phyloP scores from a whole-genome alignment of 805 yeast genomes.

The Sugiyamaella boreocaroliniensis region DNA sequence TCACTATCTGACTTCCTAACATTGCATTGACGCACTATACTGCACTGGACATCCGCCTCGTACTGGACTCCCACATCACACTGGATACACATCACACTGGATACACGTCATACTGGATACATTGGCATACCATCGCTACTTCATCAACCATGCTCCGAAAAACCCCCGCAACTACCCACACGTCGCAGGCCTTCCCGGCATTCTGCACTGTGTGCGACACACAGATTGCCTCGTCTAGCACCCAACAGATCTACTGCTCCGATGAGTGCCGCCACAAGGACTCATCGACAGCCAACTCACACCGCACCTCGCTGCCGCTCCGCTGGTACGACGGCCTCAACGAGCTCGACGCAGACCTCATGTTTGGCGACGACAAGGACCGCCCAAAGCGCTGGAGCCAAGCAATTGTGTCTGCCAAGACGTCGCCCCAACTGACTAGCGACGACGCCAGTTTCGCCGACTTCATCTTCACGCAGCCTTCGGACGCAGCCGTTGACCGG shows the following conservation, averaged over 20 bases:
- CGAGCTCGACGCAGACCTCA: background rate
- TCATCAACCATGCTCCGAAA: too few species aligned
- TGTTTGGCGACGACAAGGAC: background rate
- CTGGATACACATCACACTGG: too few species aligned
- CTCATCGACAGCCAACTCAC: background rate
- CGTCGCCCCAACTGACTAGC: background rate
- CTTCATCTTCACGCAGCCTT: constrained; percentile 1
- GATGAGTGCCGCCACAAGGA: constrained; percentile 27
- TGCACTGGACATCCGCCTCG: too few species aligned
- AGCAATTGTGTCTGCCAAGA: background rate
- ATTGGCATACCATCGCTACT: too few species aligned
- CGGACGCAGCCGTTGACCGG: background rate
- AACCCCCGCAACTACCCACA: too few species aligned
- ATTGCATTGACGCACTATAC: too few species aligned
- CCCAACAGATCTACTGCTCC: constrained; percentile 30
- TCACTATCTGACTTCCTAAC: too few species aligned
- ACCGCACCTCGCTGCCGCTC: background rate
- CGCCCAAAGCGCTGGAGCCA: background rate
- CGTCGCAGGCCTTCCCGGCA: constrained; percentile 20
- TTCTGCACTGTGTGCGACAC: constrained; percentile 34
- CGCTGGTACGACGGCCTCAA: constrained; percentile 1
- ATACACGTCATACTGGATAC: too few species aligned
- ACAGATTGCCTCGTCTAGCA: constrained; percentile 21
- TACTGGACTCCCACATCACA: too few species aligned
- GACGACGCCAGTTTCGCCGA: background rate